Percentiles rank a stretch among this genome's conserved stretches.
Conservation (phyloP, 805 yeast genomes). For the Metschnikowia lachancei region DNA sequence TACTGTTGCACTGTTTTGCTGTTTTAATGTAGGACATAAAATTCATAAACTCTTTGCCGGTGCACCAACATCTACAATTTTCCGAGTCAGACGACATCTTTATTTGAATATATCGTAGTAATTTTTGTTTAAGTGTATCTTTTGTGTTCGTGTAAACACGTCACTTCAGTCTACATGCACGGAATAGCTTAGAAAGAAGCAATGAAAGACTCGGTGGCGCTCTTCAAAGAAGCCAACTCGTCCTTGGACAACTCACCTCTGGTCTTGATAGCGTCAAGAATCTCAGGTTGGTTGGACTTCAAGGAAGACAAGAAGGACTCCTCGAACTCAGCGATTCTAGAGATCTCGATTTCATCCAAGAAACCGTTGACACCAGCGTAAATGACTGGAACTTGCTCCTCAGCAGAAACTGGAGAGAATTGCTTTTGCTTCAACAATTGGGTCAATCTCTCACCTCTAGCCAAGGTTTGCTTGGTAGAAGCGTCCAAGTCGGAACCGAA, state of each 20-base stretch:
- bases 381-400: slow-evolving; percentile 98
- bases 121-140: slow-evolving; percentile 20
- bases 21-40: no score
- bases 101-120: slow-evolving; percentile 20
- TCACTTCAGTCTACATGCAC: slow-evolving; percentile 20
- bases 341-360: slow-evolving; percentile 83
- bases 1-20: no score
- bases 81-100: slow-evolving; percentile 7
- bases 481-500: slow-evolving; percentile 99
- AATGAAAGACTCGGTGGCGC: slow-evolving; percentile 89
- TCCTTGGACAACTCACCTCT: slow-evolving; percentile 91
- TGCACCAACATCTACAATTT: neutral
- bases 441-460: slow-evolving; percentile 99
- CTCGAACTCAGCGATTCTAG: slow-evolving; percentile 89
- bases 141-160: slow-evolving; percentile 16
- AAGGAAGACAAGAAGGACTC: slow-evolving; percentile 86
- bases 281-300: slow-evolving; percentile 82
- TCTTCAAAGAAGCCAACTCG: slow-evolving; percentile 78
- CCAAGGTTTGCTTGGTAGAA: slow-evolving; percentile 97
- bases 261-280: slow-evolving; percentile 79
- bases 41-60: neutral
- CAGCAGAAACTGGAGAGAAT: slow-evolving; percentile 94
- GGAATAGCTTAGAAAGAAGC: slow-evolving; percentile 64
- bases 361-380: slow-evolving; percentile 99
- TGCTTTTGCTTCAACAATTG: slow-evolving; percentile 98